A percentile compares a stretch with the other conserved stretches of the same genome.
Evolutionary conservation across 2,329 filamentous ascomycete genomes (phyloP).

Genomic region (Purpureocillium lavendulum): DNA sequence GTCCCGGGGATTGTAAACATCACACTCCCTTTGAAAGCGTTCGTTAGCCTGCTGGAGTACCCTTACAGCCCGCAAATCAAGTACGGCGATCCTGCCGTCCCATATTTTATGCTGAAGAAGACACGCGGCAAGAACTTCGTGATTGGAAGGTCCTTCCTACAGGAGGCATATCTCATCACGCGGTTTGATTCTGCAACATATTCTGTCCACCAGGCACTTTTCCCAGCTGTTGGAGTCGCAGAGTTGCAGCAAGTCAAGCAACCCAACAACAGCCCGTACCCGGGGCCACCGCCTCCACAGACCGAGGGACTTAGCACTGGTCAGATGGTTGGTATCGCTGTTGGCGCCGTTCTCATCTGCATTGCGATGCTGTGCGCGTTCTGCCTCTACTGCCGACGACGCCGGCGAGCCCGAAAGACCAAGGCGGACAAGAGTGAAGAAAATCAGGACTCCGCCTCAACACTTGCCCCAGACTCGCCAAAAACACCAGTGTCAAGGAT

Average conservation of each 20-base stretch:
- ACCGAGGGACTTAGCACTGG: constrained; percentile 25
- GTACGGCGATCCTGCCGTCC: constrained; percentile 35
- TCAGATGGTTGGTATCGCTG: constrained; percentile 37
- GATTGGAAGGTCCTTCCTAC: constrained; percentile 60
- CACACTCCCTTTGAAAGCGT: constrained; percentile 42
- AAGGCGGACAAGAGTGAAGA: constrained; percentile 18
- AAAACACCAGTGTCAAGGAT: constrained; percentile 16
- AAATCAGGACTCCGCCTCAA: constrained; percentile 27
- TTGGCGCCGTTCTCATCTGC: constrained; percentile 29
- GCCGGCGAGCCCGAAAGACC: constrained; percentile 18
- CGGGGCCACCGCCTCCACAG: constrained; percentile 16
- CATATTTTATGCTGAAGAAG: constrained; percentile 60
- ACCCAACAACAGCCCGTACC: constrained; percentile 36
- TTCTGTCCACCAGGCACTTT: constrained; percentile 46
- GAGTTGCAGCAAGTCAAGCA: constrained; percentile 33
- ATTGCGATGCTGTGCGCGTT: constrained; percentile 16
- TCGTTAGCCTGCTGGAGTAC: constrained; percentile 40
- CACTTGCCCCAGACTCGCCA: constrained; percentile 17
- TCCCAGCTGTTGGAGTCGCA: constrained; percentile 34
- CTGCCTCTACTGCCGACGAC: constrained; percentile 25
- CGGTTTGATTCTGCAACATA: constrained; percentile 46
- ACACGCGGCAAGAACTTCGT: constrained; percentile 44
- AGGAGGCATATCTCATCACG: constrained; percentile 56
- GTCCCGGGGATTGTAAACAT: constrained; percentile 47
- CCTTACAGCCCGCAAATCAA: constrained; percentile 36